Evolutionary conservation across 2,329 filamentous ascomycete species (phyloP), one percentile per base, ranked within the genome.

Genomic region (Cryphonectria parasitica): DNA sequence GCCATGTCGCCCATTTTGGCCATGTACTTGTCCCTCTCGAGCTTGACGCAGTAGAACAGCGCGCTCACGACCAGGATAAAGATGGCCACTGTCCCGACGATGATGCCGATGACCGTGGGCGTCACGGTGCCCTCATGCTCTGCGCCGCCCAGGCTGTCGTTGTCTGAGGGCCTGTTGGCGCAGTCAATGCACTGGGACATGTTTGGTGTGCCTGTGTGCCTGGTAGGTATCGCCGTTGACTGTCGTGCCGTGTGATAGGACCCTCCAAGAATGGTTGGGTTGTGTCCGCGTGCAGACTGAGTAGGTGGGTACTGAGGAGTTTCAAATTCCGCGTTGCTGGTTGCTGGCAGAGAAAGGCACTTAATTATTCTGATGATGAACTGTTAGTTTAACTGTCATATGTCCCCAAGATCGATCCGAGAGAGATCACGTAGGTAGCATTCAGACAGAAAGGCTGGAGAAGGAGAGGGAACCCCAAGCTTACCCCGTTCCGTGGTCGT

Each of bases 41-140:
- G 65, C 69, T 72, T 72, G 66, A 70, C 69, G 69, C 71, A 72
- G 71, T 72, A 72, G 62, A 72, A 72, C 25, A 72, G 71, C n/a
- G 69, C 66, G 66, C 66, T 68, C 3, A 72, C 65, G 28, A 72
- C 69, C 43, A 72, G 56, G 39, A 71, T 39, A 52, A 72, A 72
- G 52, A 72, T 25, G 58, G 17, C 63, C 43, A 72, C 69, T n/a
- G 71, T 72, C 36, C 71, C 69, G 63, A 66, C 49, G 28, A 72
- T 72, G 62, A 72, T 68, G 28, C 71, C 71, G 41, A 72, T 58
- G 7, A 71, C 69, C 66, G 69, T 68, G 19, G 71, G 71, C n/a
- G 71, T 72, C 11, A 71, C 66, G n/a, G 69, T 17, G 28, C 71
- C 71, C 60, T 71, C 69, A 49, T 66, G 63, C 22, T 62, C 45